phyloP scores from a whole-genome alignment of 108 stramenopile species.

The Nitzschia palea region DNA sequence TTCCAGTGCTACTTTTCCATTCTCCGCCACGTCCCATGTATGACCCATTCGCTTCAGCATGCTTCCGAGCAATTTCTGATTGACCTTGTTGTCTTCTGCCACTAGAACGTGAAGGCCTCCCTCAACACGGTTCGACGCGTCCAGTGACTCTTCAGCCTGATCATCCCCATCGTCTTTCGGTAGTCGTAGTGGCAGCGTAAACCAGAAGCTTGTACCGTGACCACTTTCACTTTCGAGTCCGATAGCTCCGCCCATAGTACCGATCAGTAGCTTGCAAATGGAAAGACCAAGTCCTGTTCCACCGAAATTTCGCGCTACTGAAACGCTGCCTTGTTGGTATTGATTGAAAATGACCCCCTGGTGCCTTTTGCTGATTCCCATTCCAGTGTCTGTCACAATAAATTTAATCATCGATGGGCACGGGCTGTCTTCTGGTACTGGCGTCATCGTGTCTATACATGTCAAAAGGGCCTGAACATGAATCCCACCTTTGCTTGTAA shows the following conservation, averaged over 20 bases:
- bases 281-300: constrained; percentile 60
- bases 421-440: neutral
- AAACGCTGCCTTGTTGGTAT: constrained; percentile 39
- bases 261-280: constrained; percentile 41
- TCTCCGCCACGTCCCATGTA: constrained; percentile 17
- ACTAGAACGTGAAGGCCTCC: constrained; percentile 32
- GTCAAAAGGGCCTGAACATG: constrained; percentile 2
- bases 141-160: neutral
- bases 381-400: constrained; percentile 56
- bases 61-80: constrained; percentile 36
- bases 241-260: constrained; percentile 47
- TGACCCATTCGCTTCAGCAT: constrained; percentile 46
- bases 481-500: constrained; percentile 40
- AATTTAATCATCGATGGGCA: constrained; percentile 16
- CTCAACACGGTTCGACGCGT: neutral
- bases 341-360: constrained; percentile 39
- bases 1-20: constrained; percentile 27
- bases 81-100: constrained; percentile 59
- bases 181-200: constrained; percentile 32
- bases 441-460: no score
- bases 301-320: constrained; percentile 42
- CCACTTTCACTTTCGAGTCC: constrained; percentile 35
- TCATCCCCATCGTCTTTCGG: neutral
- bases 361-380: constrained; percentile 43
- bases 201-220: constrained; percentile 36